A percentile compares a stretch with the other conserved stretches of the same genome.
These are phyloP conservation scores for Cucurbita maxima DNA, from an alignment of 306 rosid species.

Conservation along the genomic window DNA sequence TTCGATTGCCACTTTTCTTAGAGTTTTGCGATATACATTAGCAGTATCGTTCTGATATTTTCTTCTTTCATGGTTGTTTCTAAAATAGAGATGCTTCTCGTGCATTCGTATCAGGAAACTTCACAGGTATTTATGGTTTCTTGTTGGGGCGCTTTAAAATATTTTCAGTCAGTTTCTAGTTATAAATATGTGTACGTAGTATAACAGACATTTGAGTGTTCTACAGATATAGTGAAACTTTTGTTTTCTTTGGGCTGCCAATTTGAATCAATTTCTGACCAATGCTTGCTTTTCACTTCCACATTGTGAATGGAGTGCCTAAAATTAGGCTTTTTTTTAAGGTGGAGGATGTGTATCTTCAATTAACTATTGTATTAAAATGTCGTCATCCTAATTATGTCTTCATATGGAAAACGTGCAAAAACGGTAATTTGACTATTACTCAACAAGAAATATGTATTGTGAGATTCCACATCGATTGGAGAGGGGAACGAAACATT, in stretches of 20 bases:
- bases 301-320: background rate
- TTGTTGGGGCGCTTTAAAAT: background rate
- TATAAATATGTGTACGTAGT: background rate
- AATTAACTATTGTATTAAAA: background rate
- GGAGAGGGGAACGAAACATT: too few relatives aligned
- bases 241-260: background rate
- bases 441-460: background rate
- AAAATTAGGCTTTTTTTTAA: background rate
- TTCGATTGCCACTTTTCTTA: background rate
- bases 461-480: too few relatives aligned
- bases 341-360: background rate
- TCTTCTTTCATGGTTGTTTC: background rate
- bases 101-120: constrained; percentile 96
- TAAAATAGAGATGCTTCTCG: constrained; percentile 82
- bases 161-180: background rate
- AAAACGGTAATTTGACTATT: background rate
- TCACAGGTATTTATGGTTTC: constrained; percentile 47
- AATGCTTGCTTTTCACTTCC: background rate
- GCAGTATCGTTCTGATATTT: background rate
- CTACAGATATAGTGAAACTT: background rate
- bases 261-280: background rate
- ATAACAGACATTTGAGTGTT: background rate
- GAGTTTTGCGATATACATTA: background rate
- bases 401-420: background rate
- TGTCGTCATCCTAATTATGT: background rate